A percentile compares a stretch with the other conserved stretches of the same genome.
Conservation (phyloP, 495 filamentous ascomycete genomes). For the Glutinoglossum americanum region DNA sequence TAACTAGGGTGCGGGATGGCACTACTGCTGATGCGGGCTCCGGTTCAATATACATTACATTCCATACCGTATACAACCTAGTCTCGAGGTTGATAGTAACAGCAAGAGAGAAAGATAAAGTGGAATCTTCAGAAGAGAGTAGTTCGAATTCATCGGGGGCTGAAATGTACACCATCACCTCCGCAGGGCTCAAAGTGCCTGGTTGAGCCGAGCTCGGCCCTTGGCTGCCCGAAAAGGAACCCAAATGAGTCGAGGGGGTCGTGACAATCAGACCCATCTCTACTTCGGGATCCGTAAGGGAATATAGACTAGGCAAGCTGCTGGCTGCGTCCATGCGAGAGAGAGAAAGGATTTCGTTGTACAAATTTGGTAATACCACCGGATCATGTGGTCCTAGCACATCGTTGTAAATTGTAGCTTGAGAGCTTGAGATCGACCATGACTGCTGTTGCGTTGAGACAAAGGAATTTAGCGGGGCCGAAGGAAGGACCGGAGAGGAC, state of each 20-base stretch:
- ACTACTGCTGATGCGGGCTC: constrained; percentile 29
- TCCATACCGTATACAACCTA: constrained; percentile 60
- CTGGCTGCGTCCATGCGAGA: constrained; percentile 11
- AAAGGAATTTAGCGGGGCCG: constrained; percentile 61
- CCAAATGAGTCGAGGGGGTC: constrained; percentile 13
- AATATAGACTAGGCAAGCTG: constrained; percentile 59
- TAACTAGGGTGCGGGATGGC: constrained; percentile 23
- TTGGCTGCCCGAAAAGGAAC: not conserved
- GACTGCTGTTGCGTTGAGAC: constrained; percentile 38
- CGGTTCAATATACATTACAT: constrained; percentile 40
- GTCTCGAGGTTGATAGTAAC: constrained; percentile 60
- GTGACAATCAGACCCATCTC: constrained; percentile 72
- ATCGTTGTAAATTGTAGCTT: constrained; percentile 11
- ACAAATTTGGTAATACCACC: constrained; percentile 6
- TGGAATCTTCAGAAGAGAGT: constrained; percentile 1
- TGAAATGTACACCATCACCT: constrained; percentile 6
- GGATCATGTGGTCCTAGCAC: not conserved
- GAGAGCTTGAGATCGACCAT: constrained; percentile 19
- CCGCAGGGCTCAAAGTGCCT: constrained; percentile 2
- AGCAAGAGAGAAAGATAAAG: constrained; percentile 42
- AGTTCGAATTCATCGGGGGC: constrained; percentile 2
- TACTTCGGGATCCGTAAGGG: constrained; percentile 66
- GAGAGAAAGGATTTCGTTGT: constrained; percentile 10
- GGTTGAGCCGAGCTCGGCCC: not conserved
- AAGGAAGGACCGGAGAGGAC: constrained; percentile 13